A percentile compares a stretch with the other conserved stretches of the same genome.
These are phyloP conservation scores for Punica granatum DNA, from an alignment of 345 rosid species.

Conservation along the genomic window DNA sequence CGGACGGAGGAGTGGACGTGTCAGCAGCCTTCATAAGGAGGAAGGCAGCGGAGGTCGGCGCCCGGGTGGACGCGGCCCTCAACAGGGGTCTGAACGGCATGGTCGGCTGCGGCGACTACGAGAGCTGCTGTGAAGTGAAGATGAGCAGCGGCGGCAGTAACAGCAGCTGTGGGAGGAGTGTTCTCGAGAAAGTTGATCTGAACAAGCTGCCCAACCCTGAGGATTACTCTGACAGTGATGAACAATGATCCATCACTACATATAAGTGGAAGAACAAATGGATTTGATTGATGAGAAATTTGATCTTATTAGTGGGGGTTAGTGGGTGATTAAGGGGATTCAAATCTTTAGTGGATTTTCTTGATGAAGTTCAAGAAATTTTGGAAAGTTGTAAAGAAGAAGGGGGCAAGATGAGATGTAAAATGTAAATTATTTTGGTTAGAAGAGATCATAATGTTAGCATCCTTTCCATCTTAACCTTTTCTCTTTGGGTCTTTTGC, in stretches of 20 bases:
- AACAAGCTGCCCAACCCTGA: slow-evolving; percentile 95
- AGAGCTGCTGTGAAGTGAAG: slow-evolving; percentile 2
- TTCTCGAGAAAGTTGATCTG: slow-evolving; percentile 69
- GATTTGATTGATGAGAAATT: background rate
- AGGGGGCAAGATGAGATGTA: background rate
- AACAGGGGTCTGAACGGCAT: background rate
- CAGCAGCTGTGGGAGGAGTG: slow-evolving; percentile 34
- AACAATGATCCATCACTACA: background rate
- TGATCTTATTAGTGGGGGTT: background rate
- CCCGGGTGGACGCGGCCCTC: slow-evolving; percentile 69
- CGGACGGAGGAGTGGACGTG: slow-evolving; percentile 36
- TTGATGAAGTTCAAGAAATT: slow-evolving; percentile 2
- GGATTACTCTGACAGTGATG: slow-evolving; percentile 19
- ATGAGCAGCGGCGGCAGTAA: slow-evolving; percentile 14
- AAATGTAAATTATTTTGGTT: slow-evolving; percentile 2
- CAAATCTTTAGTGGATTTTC: background rate
- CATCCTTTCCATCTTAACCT: background rate
- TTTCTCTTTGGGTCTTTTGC: background rate
- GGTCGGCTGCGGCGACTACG: background rate
- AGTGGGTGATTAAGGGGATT: background rate
- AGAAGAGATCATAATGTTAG: background rate
- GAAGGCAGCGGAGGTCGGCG: slow-evolving; percentile 89
- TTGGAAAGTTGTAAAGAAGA: background rate
- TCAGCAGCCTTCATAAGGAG: slow-evolving; percentile 81
- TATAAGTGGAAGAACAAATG: background rate